These are phyloP conservation scores for Aspergillus pseudonomiae DNA, from an alignment of 2,329 filamentous ascomycete genomes.

Conservation along the genomic window DNA sequence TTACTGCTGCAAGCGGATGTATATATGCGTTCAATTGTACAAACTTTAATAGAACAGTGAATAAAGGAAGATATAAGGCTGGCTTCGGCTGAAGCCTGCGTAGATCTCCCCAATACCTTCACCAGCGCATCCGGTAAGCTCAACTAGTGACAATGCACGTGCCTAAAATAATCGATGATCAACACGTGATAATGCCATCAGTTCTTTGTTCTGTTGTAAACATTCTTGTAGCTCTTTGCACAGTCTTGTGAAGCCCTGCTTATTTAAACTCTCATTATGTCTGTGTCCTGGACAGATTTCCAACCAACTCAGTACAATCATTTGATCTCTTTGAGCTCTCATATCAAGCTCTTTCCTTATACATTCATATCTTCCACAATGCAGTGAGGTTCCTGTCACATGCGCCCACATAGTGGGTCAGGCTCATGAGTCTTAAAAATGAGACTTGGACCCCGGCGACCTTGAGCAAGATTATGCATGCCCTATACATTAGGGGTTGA, in stretches of 20 bases:
- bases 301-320: not conserved
- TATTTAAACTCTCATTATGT: not conserved
- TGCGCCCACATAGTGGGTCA: not conserved
- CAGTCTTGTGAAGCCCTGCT: not conserved
- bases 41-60: not conserved
- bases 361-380: not conserved
- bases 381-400: not conserved
- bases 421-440: not conserved
- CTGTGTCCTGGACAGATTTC: not conserved
- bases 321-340: not conserved
- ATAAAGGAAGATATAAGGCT: not conserved
- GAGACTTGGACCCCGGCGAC: not conserved
- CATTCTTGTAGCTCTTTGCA: not conserved
- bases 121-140: not conserved
- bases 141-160: not conserved
- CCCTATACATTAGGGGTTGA: not conserved
- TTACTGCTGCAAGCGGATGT: not conserved
- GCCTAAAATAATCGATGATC: not conserved
- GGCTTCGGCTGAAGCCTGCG: not conserved
- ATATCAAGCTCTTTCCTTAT: not conserved
- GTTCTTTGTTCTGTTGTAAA: not conserved
- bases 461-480: not conserved
- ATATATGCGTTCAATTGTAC: not conserved
- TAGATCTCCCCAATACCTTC: not conserved
- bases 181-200: not conserved